Base-by-base conservation (phyloP, 768 basidiomycete species). In the Kockovaella imperatae region DNA sequence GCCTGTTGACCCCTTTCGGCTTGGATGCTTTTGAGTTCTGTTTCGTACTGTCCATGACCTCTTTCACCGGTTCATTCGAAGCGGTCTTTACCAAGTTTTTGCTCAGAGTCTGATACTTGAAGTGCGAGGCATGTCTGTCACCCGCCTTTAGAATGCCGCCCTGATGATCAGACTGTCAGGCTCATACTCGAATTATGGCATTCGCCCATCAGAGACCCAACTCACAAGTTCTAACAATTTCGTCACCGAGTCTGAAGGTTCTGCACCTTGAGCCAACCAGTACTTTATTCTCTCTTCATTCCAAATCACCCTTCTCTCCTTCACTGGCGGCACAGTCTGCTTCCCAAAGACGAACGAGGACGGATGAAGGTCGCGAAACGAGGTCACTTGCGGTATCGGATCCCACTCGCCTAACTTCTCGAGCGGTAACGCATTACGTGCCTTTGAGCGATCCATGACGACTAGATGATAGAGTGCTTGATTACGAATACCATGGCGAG, bases 201-300 rank as follows among this genome's bases (percentile, higher is more conserved):
- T n/a, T n/a, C n/a, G n/a, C n/a, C n/a, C n/a, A n/a, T n/a, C n/a
- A n/a, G n/a, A n/a, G n/a, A n/a, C n/a, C n/a, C n/a, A n/a, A 76
- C 84, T 62, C 60, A 89, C 93, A 77, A 82, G 74, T 65, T 84
- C 81, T 62, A 97, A 72, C 56, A 96, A 62, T 59, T 77, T 82
- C 32, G 83, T 79, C 4, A 86, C 87, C 5, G 83, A 76, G 63
- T 82, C 81, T 36, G 80, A 84, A 1, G 93, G 93, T 51, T 78
- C 70, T 28, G 93, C 93, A 0, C 90, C 91, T 15, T 83, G 80
- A 28, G 77, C 77, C 31, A 96, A 71, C 93, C 93, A 97, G 64
- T 86, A 88, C 50, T 78, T 77, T 68, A 97, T 87, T 67, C 93
- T 80, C 59, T 86, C 83, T 21, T 83, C 82, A 70, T 88, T 89